Base-by-base conservation (phyloP, 495 filamentous ascomycete species). In the Xylaria venustula region DNA sequence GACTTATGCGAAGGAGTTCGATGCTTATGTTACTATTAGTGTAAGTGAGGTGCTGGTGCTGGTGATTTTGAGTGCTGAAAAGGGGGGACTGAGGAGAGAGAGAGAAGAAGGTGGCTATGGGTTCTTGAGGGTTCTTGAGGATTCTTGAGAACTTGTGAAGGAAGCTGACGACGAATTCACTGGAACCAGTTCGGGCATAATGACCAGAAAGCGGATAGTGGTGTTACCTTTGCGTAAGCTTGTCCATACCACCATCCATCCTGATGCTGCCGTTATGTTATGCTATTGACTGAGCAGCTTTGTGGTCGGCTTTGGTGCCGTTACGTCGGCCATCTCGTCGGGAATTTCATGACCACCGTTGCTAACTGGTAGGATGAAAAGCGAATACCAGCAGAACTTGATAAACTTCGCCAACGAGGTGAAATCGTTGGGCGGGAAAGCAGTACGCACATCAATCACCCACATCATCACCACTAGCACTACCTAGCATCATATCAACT, bases 121-220 rank as follows among this genome's bases (percentile, higher is more conserved):
- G n/a, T n/a, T n/a, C n/a, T n/a, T n/a, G n/a, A n/a, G n/a, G n/a
- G n/a, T n/a, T n/a, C n/a, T n/a, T n/a, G n/a, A n/a, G n/a, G n/a
- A n/a, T n/a, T n/a, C n/a, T n/a, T n/a, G n/a, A n/a, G n/a, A n/a
- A n/a, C n/a, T n/a, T n/a, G n/a, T n/a, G n/a, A n/a, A n/a, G n/a
- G n/a, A n/a, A 34, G 30, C 11, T 5, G 30, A 11, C 11, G 28
- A 28, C 54, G 46, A 17, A 57, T 22, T 14, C 17, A 11, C 23
- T 47, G 23, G 9, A 14, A n/a, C 8, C 45, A 85, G 72, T 85
- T 85, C 56, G 82, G 82, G 14, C 81, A 85, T 54, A 83, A 85
- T 51, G 81, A 85, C 60, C 81, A 85, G 60, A 85, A 85, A 63
- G 54, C 62, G 12, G 58, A 58, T 1, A 69, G 61, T 19, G 73